phyloP scores from a whole-genome alignment of 2,329 filamentous ascomycete species.

The Grosmannia serpens region DNA sequence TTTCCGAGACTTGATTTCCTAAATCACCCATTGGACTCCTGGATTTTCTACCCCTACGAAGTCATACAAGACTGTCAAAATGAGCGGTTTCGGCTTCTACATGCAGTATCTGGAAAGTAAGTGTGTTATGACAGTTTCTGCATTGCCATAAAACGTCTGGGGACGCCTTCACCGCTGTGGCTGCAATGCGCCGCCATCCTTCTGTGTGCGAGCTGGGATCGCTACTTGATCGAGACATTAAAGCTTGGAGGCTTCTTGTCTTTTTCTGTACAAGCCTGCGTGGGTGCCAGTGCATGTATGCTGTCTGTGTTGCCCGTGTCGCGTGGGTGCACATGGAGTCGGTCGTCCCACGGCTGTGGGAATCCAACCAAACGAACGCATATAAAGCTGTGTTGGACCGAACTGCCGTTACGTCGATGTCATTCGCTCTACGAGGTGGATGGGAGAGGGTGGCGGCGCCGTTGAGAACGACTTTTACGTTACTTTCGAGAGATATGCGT shows the following conservation, averaged over 20 bases:
- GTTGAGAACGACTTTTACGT: background rate
- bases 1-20: background rate
- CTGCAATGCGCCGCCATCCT: background rate
- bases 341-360: background rate
- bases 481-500: no score
- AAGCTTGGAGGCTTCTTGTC: no score
- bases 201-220: background rate
- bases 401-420: constrained; percentile 21
- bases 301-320: background rate
- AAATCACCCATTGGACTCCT: background rate
- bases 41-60: background rate
- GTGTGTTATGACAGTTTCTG: constrained; percentile 25
- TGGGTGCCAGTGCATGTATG: background rate
- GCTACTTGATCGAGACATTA: background rate
- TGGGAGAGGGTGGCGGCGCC: background rate
- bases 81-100: constrained; percentile 50
- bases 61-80: constrained; percentile 21
- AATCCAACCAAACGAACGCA: constrained; percentile 1
- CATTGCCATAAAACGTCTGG: constrained; percentile 10
- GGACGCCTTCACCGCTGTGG: background rate
- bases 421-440: constrained; percentile 7
- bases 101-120: constrained; percentile 68
- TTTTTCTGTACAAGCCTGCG: background rate
- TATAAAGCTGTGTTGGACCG: constrained; percentile 19
- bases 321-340: background rate